Conservation (phyloP, 345 rosid genomes). For the Eutrema japonicum region DNA sequence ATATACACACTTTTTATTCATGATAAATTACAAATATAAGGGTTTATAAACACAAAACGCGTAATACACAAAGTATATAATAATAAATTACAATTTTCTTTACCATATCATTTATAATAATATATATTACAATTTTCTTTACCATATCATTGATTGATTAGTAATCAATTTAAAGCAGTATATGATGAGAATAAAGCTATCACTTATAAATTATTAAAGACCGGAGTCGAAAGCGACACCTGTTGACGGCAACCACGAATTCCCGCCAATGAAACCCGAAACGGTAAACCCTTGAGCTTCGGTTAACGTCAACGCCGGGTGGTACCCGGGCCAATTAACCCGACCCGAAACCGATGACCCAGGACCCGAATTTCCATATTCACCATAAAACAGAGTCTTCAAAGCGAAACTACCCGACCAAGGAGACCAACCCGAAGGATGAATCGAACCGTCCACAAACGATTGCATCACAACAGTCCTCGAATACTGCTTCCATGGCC, state of each 20-base stretch:
- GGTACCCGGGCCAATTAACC: slow-evolving; percentile 57
- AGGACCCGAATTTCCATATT: slow-evolving; percentile 54
- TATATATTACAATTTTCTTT: too few species aligned
- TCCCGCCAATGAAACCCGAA: slow-evolving; percentile 39
- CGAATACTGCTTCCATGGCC: slow-evolving; percentile 69
- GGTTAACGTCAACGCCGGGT: slow-evolving; percentile 39
- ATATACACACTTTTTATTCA: slow-evolving; percentile 7
- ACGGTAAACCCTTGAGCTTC: slow-evolving; percentile 46
- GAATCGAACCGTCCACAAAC: slow-evolving; percentile 50
- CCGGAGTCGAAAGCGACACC: slow-evolving; percentile 43
- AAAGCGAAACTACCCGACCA: slow-evolving; percentile 43
- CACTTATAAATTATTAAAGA: not conserved
- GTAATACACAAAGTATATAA: not conserved
- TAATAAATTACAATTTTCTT: slow-evolving; percentile 11
- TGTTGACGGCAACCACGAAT: slow-evolving; percentile 43
- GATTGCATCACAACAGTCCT: slow-evolving; percentile 64
- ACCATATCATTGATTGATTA: not conserved
- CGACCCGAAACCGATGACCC: slow-evolving; percentile 52
- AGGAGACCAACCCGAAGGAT: slow-evolving; percentile 59
- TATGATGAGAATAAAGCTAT: not conserved
- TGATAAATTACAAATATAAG: slow-evolving; percentile 11
- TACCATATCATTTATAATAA: not conserved
- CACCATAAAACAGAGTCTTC: slow-evolving; percentile 51
- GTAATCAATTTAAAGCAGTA: slow-evolving; percentile 9
- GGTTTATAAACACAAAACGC: not conserved